Evolutionary conservation across 805 yeast species (phyloP).

Genomic region (Hanseniaspora taiwanica): DNA sequence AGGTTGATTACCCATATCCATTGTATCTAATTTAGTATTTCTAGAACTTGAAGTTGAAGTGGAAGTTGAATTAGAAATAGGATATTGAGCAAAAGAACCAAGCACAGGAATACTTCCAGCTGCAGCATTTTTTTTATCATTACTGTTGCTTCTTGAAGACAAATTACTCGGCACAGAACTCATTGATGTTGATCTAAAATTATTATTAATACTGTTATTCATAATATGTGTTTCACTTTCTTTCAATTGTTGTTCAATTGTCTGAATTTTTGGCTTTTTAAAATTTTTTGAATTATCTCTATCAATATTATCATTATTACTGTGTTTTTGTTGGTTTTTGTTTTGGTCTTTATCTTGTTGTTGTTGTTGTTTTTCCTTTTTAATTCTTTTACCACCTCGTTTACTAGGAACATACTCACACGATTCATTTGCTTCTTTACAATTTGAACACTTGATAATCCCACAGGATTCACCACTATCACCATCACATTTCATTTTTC

Average conservation of each 20-base stretch:
- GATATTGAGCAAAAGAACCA: too few relatives aligned
- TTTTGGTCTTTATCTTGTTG: not conserved
- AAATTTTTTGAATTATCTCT: not conserved
- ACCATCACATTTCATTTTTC: slow-evolving; percentile 56
- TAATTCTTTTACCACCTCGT: slow-evolving; percentile 41
- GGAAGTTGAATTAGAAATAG: too few relatives aligned
- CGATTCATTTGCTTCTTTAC: slow-evolving; percentile 30
- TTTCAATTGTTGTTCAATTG: not conserved
- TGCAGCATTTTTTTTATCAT: too few relatives aligned
- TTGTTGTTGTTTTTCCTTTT: slow-evolving; percentile 6
- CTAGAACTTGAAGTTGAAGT: too few relatives aligned
- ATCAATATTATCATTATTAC: not conserved
- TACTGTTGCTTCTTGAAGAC: too few relatives aligned
- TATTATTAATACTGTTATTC: too few relatives aligned
- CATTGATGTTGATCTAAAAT: too few relatives aligned
- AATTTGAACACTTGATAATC: slow-evolving; percentile 33
- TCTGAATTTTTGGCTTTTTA: too few relatives aligned
- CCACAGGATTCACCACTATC: slow-evolving; percentile 25
- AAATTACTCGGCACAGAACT: too few relatives aligned
- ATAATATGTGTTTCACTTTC: not conserved
- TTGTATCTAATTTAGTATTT: too few relatives aligned
- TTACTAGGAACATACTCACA: slow-evolving; percentile 46
- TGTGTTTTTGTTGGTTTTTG: not conserved
- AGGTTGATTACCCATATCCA: too few relatives aligned
- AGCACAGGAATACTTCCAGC: too few relatives aligned